Percentiles rank a stretch among this genome's conserved stretches.
Evolutionary conservation across 441 rosid genomes (phyloP).

Genomic region (Sinapis alba): DNA sequence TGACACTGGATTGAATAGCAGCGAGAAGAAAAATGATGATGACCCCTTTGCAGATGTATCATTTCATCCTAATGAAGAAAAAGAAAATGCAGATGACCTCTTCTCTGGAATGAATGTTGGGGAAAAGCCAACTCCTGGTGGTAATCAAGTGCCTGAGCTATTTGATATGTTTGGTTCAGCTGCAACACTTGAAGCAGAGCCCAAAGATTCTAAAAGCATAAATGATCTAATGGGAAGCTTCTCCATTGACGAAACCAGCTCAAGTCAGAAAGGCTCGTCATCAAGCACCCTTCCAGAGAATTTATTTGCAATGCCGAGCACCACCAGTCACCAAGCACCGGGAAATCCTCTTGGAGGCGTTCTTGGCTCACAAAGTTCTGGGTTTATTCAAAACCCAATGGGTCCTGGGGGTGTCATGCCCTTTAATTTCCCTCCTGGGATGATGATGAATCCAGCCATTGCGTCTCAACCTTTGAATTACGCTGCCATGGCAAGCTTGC

Average conservation of each 20-base stretch:
- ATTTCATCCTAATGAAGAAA: conserved; percentile 61
- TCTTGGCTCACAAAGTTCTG: conserved; percentile 58
- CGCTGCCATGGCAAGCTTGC: conserved; percentile 68
- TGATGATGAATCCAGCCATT: conserved; percentile 69
- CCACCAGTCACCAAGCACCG: conserved; percentile 45
- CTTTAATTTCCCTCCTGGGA: conserved; percentile 62
- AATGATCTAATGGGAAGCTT: conserved; percentile 76
- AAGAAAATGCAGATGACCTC: conserved; percentile 59
- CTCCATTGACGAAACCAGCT: conserved; percentile 55
- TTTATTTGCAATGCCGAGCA: conserved; percentile 49
- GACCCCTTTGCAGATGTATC: conserved; percentile 93
- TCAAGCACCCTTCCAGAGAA: conserved; percentile 48
- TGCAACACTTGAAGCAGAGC: conserved; percentile 45
- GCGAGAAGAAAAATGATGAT: conserved; percentile 55
- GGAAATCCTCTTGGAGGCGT: conserved; percentile 53
- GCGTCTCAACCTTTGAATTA: conserved; percentile 73
- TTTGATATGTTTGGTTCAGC: conserved; percentile 73
- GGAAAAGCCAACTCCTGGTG: conserved; percentile 46
- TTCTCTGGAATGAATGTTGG: conserved; percentile 83
- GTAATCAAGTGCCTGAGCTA: conserved; percentile 50
- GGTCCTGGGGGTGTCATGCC: conserved; percentile 58
- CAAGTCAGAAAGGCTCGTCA: conserved; percentile 50
- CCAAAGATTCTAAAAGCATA: conserved; percentile 46
- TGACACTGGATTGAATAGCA: conserved; percentile 41
- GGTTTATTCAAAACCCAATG: conserved; percentile 50